Percentiles rank a stretch among this genome's conserved stretches.
Evolutionary conservation across 2,329 filamentous ascomycete species (phyloP).

Genomic region (Sporothrix globosa): DNA sequence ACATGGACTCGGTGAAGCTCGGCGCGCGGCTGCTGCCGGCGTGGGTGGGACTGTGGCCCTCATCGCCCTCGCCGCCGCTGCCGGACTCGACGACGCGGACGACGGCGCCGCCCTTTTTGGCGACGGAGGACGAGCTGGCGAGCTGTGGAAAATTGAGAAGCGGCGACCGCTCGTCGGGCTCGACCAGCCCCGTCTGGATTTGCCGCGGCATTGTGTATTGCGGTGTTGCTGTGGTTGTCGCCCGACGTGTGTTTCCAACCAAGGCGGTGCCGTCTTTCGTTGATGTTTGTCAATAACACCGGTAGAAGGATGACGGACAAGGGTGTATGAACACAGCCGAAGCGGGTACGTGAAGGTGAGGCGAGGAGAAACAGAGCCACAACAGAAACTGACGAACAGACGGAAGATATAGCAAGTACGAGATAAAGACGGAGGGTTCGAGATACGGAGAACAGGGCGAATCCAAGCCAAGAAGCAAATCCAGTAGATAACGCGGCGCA

Average conservation of each 20-base stretch:
- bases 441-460: background rate
- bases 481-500: slow-evolving; percentile 12
- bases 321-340: background rate
- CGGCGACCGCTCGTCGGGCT: slow-evolving; percentile 32
- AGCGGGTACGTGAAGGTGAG: background rate
- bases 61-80: background rate
- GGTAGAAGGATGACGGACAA: background rate
- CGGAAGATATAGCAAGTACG: background rate
- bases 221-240: background rate
- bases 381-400: background rate
- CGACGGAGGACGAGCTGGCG: background rate
- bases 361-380: background rate
- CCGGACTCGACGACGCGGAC: background rate
- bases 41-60: background rate
- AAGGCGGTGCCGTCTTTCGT: background rate
- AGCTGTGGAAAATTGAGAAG: slow-evolving; percentile 25
- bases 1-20: slow-evolving; percentile 27
- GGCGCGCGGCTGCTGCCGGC: background rate
- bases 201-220: slow-evolving; percentile 12
- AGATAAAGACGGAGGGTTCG: background rate
- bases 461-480: background rate
- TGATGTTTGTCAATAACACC: background rate
- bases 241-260: no score
- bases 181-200: background rate
- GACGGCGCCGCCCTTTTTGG: background rate